These are phyloP conservation scores for Plasmodium gonderi DNA, from an alignment of 169 alveolate species.

Conservation along the genomic window DNA sequence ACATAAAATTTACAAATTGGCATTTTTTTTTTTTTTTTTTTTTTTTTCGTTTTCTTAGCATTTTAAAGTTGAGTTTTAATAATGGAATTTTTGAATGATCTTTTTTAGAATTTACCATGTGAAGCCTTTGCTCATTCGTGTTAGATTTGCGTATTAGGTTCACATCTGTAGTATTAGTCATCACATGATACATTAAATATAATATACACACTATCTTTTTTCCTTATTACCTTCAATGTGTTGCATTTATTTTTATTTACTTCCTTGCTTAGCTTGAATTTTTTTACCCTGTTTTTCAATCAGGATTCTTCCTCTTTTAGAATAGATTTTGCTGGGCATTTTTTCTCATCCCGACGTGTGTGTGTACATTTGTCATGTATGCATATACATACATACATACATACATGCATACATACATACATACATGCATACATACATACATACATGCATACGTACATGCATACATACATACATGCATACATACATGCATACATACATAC, in stretches of 20 bases:
- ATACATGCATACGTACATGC: background rate
- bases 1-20: too few relatives aligned
- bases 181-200: background rate
- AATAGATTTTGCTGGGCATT: too few relatives aligned
- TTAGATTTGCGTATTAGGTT: background rate
- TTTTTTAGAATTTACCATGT: background rate
- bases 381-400: background rate
- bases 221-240: too few relatives aligned
- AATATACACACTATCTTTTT: background rate
- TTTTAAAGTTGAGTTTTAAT: too few relatives aligned
- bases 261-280: too few relatives aligned
- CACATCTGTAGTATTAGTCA: background rate
- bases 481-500: background rate
- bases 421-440: background rate
- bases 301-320: too few relatives aligned
- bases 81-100: too few relatives aligned
- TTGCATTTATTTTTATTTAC: too few relatives aligned
- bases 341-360: too few relatives aligned
- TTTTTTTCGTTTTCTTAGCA: background rate
- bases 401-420: background rate
- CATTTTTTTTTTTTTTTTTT: conserved; percentile 8
- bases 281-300: too few relatives aligned
- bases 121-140: background rate
- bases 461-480: background rate
- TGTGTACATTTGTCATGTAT: background rate